Conservation (phyloP, 1,284 basidiomycete species). For the Leccinum holopus region DNA sequence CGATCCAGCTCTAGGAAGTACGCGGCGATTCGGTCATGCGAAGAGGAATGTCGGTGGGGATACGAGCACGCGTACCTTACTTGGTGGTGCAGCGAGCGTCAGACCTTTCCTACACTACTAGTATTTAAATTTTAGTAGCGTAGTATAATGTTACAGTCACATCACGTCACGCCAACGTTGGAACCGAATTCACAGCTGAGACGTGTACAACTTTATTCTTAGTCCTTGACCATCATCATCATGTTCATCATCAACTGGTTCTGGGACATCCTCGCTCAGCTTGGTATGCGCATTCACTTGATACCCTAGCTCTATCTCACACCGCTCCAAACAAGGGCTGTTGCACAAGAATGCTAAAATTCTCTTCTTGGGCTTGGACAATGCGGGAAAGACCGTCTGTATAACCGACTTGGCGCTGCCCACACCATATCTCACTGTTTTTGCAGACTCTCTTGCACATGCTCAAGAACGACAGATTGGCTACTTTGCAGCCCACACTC, state of each 20-base stretch:
- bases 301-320: neutral
- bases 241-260: constrained; percentile 90
- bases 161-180: constrained; percentile 22
- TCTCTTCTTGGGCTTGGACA: constrained; percentile 97
- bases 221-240: constrained; percentile 43
- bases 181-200: constrained; percentile 8
- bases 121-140: neutral
- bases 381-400: constrained; percentile 97
- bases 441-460: constrained; percentile 94
- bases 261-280: constrained; percentile 89
- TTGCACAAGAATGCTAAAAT: constrained; percentile 99
- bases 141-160: constrained; percentile 18
- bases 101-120: constrained; percentile 66
- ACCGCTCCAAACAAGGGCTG: constrained; percentile 61
- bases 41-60: constrained; percentile 56
- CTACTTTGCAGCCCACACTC: constrained; percentile 96
- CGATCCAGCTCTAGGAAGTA: constrained; percentile 44
- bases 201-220: constrained; percentile 23
- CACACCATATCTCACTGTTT: neutral
- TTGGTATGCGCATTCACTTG: constrained; percentile 58
- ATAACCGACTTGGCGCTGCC: neutral
- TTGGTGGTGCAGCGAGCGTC: constrained; percentile 66
- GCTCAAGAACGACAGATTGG: constrained; percentile 99
- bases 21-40: constrained; percentile 75
- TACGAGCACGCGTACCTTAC: constrained; percentile 58